Evolutionary conservation across 2,329 filamentous ascomycete genomes (phyloP), one percentile per base, ranked within the genome.

Genomic region (Calonectria pauciramosa): DNA sequence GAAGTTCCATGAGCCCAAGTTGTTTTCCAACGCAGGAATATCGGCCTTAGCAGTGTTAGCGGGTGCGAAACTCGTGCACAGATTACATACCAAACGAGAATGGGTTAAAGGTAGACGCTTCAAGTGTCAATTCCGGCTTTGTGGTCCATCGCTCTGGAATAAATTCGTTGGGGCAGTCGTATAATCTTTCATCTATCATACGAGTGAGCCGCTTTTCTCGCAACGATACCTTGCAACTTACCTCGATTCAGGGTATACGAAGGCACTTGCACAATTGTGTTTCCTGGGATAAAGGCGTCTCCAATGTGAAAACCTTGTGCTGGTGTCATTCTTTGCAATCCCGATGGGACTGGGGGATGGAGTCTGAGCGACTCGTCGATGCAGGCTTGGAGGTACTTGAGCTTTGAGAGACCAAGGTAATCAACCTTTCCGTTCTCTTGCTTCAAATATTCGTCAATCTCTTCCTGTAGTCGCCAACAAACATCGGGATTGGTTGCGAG

Each of bases 321-420:
- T 3, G 66, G 47, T 1, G 71, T 73, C 66, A 59, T 56, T 4
- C 71, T 54, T 14, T 73, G 71, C 18, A 73, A n/a, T 4, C 71
- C 66, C 1, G 71, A 73, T 9, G 75, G 75, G 1, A 78, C 56
- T 7, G 76, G 72, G 0, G 77, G 77, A 18, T 67, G 44, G 7
- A 78, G 71, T 13, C 76, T 77, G 23, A 78, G 75, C 0, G 77
- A 74, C 13, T 78, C 77, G 1, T 78, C 76, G 0, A 78, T 78
- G 23, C 77, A 78, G 9, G 77, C 76, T 16, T 78, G 75, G 0
- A 78, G 59, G n/a, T 78, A 78, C 8, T 69, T 76, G 49, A 41
- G 68, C 14, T 77, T 73, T 0, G 66, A 26, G 2, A 78, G 20
- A 0, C 68, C 59, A 1, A 69, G 7, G 0, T 78, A 59, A 11